Evolutionary conservation across 2,329 filamentous ascomycete species (phyloP), one percentile per base, ranked within the genome.

Genomic region (Lasiodiplodia citricola): DNA sequence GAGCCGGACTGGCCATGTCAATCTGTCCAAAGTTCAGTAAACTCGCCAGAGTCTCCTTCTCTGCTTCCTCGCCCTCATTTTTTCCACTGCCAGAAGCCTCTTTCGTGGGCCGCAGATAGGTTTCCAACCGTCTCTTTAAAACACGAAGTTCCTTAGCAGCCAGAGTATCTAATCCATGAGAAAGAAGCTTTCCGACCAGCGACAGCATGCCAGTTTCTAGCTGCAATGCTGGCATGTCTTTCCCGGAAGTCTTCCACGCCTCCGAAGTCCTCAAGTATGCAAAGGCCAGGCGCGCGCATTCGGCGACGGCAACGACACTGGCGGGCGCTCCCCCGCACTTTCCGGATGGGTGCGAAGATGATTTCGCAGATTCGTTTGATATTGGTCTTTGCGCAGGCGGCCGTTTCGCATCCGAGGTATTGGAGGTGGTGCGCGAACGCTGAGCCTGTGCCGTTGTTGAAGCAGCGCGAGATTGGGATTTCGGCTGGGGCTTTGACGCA

Each of bases 201-300:
- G 90, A 88, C 18, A 91, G 87, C 84, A 92, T 91, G 66, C 91
- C 92, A 69, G 84, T 89, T 75, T 94, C 92, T 4, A 94, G 78
- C 75, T 94, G 91, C 50, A 92, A 80, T 55, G 87, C 85, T 1
- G 88, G 85, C n/a, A 90, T 81, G 11, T 85, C 80, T 11, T 88
- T 80, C 10, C 85, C 83, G 6, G 86, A 80, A 0, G 85, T 80
- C 31, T 85, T 82, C 23, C 77, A 76, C 37, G 79, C 82, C 63
- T 91, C 87, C 28, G 88, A 74, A 35, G 85, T 83, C 62, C 90
- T 84, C 50, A 94, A 81, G 62, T 87, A 89, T 7, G 85, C 81
- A 74, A 94, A 92, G 1, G 90, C 91, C 35, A 87, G 78, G 11
- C 91, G 86, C 7, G 90, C 87, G 74, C 92, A 94, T 79, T 94